These are phyloP conservation scores for Citrus australasica DNA, from an alignment of 345 rosid genomes.

Conservation along the genomic window DNA sequence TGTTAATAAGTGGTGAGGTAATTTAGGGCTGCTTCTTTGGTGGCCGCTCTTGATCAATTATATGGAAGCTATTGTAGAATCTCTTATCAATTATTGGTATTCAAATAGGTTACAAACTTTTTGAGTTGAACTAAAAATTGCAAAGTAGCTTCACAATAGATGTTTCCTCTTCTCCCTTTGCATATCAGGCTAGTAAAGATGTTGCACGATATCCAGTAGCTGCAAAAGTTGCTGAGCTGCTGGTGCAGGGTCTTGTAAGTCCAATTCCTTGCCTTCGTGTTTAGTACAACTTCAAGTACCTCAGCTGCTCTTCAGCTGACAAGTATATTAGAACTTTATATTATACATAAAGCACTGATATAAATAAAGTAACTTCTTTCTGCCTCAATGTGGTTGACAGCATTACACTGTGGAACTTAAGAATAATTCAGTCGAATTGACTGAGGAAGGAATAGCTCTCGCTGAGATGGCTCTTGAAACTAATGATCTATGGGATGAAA, in stretches of 20 bases:
- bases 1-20: conserved; percentile 98
- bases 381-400: conserved; percentile 38
- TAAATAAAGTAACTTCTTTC: conserved; percentile 10
- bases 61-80: background rate
- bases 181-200: conserved; percentile 76
- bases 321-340: conserved; percentile 1
- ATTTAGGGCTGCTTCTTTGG: conserved; percentile 15
- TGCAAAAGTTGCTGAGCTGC: conserved; percentile 93
- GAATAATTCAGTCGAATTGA: conserved; percentile 95
- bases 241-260: conserved; percentile 65
- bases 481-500: conserved; percentile 92
- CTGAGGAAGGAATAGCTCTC: conserved; percentile 86
- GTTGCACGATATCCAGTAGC: conserved; percentile 96
- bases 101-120: background rate
- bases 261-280: conserved; percentile 14
- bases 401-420: conserved; percentile 85
- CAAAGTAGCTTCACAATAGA: conserved; percentile 8
- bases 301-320: background rate
- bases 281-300: background rate
- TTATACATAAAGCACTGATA: conserved; percentile 1
- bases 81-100: background rate
- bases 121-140: conserved; percentile 9
- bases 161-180: conserved; percentile 19
- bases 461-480: conserved; percentile 98
- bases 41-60: background rate